Conservation (phyloP, 225 moss, liverwort and hornwort species). For the Antitrichia curtipendula region DNA sequence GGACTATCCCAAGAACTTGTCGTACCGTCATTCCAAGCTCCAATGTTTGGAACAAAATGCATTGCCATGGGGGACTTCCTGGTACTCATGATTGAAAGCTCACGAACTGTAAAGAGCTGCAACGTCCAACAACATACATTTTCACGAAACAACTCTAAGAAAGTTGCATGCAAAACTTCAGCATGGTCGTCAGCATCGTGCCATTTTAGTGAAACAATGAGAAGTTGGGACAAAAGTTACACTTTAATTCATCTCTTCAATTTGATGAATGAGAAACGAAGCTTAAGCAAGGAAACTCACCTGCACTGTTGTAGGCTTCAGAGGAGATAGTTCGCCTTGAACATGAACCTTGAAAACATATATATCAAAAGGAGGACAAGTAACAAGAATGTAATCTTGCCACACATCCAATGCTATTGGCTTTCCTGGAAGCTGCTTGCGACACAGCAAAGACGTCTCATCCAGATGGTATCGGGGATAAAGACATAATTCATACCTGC, state of each 20-base stretch:
- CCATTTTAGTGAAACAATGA: neutral
- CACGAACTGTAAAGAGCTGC: slow-evolving; percentile 90
- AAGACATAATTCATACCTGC: slow-evolving; percentile 96
- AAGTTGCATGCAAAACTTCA: neutral
- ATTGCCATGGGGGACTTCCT: slow-evolving; percentile 88
- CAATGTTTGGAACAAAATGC: slow-evolving; percentile 86
- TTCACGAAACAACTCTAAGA: neutral
- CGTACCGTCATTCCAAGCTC: slow-evolving; percentile 45
- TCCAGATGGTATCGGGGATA: slow-evolving; percentile 98
- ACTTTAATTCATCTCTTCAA: neutral
- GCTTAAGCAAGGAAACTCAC: slow-evolving; percentile 21
- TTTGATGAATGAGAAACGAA: neutral
- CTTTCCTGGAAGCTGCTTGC: slow-evolving; percentile 88
- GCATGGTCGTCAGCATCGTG: neutral
- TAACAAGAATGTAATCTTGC: slow-evolving; percentile 96
- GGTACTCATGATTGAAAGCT: slow-evolving; percentile 97
- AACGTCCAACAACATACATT: neutral
- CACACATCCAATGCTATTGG: slow-evolving; percentile 94
- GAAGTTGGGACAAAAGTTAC: neutral
- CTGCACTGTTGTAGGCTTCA: slow-evolving; percentile 76
- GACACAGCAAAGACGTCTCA: slow-evolving; percentile 82
- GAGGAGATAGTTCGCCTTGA: slow-evolving; percentile 75
- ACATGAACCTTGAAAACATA: slow-evolving; percentile 92
- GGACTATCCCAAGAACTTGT: slow-evolving; percentile 74
- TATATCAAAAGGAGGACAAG: slow-evolving; percentile 95